Evolutionary conservation across 1,139 yeast genomes (phyloP), one percentile per base, ranked within the genome.

Genomic region (Candida tropicalis): DNA sequence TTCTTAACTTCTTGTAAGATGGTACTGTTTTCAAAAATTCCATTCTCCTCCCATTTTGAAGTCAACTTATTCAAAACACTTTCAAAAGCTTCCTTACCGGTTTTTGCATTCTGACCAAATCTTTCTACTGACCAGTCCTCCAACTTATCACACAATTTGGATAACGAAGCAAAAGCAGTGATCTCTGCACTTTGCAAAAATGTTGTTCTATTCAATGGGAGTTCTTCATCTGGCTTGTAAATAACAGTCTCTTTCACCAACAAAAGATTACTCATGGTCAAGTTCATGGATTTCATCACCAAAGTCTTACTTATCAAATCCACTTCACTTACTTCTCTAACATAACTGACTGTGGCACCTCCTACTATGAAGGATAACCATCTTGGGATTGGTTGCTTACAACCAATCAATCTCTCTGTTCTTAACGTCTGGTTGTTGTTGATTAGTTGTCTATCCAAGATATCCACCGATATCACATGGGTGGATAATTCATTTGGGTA

Each of bases 381-480:
- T 34, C 67, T 61, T 0, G 99, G 99, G 33, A 91, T 84, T 9
- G 87, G 76, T 61, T 93, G 99, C 53, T 87, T 80, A 62, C 96
- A 88, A 1, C 96, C 93, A 52, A 93, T 88, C 42, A 93, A 73
- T 48, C 99, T 74, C 65, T 93, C 98, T 0, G 97, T 85, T 23
- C 86, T 75, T 41, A 93, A 71, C 0, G 80, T 72, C 16, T 81
- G 77, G 1, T 79, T 75, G 7, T 62, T 64, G 1, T 75, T 68
- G 55, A 84, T 81, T 24, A 89, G 60, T 52, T 84, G 87, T 47
- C 98, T 74, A 47, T 84, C 70, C 39, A 93, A 67, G 2, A 89
- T 88, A 62, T 93, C 99, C 5, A 93, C 98, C 1, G 95, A 95
- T 13, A 89, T 84, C n/a, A 93, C 99, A 66, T 93, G 99, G 0